Evolutionary conservation across 805 yeast genomes (phyloP), one percentile per base, ranked within the genome.

Genomic region (Yarrowia sp.): DNA sequence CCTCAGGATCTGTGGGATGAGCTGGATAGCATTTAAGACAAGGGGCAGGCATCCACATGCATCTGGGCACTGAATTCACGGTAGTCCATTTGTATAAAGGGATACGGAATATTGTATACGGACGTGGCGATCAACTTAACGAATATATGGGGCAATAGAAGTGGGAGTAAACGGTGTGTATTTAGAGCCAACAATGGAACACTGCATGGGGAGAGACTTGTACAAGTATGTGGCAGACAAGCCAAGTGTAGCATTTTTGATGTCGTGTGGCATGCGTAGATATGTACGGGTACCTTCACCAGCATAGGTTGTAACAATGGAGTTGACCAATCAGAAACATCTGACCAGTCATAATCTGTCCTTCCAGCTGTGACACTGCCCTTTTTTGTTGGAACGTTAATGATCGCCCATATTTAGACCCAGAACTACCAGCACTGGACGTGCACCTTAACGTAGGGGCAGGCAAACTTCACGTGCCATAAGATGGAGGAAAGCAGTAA

Each of bases 1-100:
- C 61, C 61, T 9, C 61, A 54, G 35, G 61, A 54, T n/a, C 26
- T 54, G 33, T 54, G 61, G 61, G 61, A 54, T 26, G 61, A 54
- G 61, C 16, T 54, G 35, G 61, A 54, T 8, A 54, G n/a, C n/a
- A 54, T 54, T 14, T 54, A 54, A 30, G 24, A 19, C 0, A 8
- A 14, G 11, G 12, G 9, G 41, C 9, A 38, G 24, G 11, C 7
- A 4, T 21, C 14, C 24, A 40, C 16, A 24, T 3, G 19, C 43
- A 38, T 12, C 40, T 4, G 21, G 40, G 12, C 3, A 12, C 14
- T 32, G 40, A n/a, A n/a, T n/a, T n/a, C n/a, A n/a, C n/a, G n/a
- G n/a, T n/a, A n/a, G n/a, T n/a, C n/a, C n/a, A n/a, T n/a, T n/a
- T 35, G 40, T 35, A 35, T n/a, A 35, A 35, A 32, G 16, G 26